Base-by-base conservation (phyloP, 1,139 yeast genomes). In the Geotrichum australiense region DNA sequence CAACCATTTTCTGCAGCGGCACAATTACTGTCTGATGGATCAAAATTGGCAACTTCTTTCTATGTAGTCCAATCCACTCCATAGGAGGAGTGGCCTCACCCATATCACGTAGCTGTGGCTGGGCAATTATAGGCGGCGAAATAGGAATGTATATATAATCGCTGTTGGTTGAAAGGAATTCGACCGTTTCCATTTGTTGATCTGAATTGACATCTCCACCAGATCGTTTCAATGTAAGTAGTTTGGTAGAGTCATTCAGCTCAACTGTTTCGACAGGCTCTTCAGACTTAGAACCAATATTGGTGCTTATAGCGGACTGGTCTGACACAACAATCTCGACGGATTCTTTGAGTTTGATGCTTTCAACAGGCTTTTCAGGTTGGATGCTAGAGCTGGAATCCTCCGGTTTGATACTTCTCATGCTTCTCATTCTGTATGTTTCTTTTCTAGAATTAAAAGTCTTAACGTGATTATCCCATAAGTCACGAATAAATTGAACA, bases 21-120 rank as follows among this genome's bases (percentile, higher is more conserved):
- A 82, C 75, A 45, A 87, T 82, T 0, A 80, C 78, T 47, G 76
- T 65, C 58, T 85, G 91, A 56, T 91, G 96, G 0, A 95, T 82
- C 43, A 84, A 71, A 38, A 82, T 79, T 0, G 98, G 98, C 51
- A 91, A 77, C 51, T 79, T 76, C 53, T 80, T 76, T 52, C 97
- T 70, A 58, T 91, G 93, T 24, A 91, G 70, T 1, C 98, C 98
- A 65, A 91, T 83, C 98, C 98, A 91, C 59, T 91, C 97, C 48
- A 91, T 66, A 2, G 98, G 97, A 1, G 98, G 98, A 0, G 98
- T 91, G 1, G 96, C 97, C 62, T 83, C 91, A 23, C 97, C 97
- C 56, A 91, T 69, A 56, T 91, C 97, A 54, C 79, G 78, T 53
- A 91, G 68, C 53, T 81, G 93, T 1, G 97, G 97, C 19, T 91